Conservation (phyloP, 129 eudicot species). For the Centrapalus pauciflorus region DNA sequence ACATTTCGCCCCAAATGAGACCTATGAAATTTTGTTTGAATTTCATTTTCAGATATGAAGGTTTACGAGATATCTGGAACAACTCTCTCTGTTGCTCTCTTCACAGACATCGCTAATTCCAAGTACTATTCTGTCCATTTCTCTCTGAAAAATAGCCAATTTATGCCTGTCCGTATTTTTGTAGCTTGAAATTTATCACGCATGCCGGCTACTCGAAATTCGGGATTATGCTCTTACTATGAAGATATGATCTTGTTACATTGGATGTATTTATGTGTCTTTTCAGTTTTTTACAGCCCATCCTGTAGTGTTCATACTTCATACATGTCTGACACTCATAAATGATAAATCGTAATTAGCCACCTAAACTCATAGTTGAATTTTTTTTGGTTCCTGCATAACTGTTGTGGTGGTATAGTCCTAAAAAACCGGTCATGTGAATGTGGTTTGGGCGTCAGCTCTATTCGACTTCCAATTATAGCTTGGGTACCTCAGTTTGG, state of each 20-base stretch:
- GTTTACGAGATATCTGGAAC: slow-evolving; percentile 50
- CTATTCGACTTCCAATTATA: not conserved
- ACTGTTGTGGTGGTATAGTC: not conserved
- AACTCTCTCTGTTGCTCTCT: slow-evolving; percentile 62
- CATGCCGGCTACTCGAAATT: not conserved
- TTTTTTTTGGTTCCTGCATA: not conserved
- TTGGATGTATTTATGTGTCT: not conserved
- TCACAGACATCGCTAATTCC: slow-evolving; percentile 72
- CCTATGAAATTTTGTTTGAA: not conserved
- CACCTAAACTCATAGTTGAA: not conserved
- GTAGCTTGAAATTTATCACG: not conserved
- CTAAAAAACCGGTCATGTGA: not conserved
- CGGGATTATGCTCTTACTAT: not conserved
- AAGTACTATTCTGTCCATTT: slow-evolving; percentile 40
- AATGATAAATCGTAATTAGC: too few relatives aligned
- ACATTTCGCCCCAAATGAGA: not conserved
- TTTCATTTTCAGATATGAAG: slow-evolving; percentile 48
- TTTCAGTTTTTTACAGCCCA: not conserved
- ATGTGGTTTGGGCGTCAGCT: not conserved
- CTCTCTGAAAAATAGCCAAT: not conserved
- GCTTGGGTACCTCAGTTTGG: not conserved
- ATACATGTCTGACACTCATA: not conserved
- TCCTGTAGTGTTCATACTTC: not conserved
- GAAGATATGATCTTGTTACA: not conserved
- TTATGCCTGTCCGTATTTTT: not conserved